phyloP scores from a whole-genome alignment of 371 early-diverging fungal genomes.

The Furculomyces boomerangus region DNA sequence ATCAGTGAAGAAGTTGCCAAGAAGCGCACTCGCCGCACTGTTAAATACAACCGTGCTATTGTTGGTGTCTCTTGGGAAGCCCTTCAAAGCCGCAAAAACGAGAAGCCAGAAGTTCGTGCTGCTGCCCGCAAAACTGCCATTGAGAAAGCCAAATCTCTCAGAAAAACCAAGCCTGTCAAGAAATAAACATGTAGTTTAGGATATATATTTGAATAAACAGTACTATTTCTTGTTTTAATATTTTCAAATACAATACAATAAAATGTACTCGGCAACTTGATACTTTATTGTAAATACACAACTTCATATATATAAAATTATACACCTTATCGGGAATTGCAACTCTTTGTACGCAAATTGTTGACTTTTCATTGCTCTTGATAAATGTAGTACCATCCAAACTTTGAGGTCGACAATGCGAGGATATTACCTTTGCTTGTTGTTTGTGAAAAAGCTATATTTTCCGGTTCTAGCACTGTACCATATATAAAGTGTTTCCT shows the following conservation, averaged over 20 bases:
- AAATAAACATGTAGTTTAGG: too few relatives aligned
- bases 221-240: too few relatives aligned
- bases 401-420: not conserved
- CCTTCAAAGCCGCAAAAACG: constrained; percentile 87
- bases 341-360: too few relatives aligned
- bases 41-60: constrained; percentile 92
- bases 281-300: too few relatives aligned
- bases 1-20: constrained; percentile 85
- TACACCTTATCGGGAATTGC: too few relatives aligned
- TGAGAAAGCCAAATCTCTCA: constrained; percentile 71
- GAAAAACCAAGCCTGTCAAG: too few relatives aligned
- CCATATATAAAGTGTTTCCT: not conserved
- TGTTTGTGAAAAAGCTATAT: not conserved
- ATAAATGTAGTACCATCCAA: not conserved
- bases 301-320: too few relatives aligned
- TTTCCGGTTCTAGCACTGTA: not conserved
- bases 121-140: constrained; percentile 79
- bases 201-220: too few relatives aligned
- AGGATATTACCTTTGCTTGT: not conserved
- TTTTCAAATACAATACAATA: too few relatives aligned
- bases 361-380: too few relatives aligned
- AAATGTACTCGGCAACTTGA: too few relatives aligned
- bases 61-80: constrained; percentile 89
- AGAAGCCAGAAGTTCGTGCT: constrained; percentile 86
- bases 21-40: constrained; percentile 86